A percentile compares a stretch with the other conserved stretches of the same genome.
Evolutionary conservation across 441 rosid species (phyloP).

Genomic region (Eutrema salsugineum): DNA sequence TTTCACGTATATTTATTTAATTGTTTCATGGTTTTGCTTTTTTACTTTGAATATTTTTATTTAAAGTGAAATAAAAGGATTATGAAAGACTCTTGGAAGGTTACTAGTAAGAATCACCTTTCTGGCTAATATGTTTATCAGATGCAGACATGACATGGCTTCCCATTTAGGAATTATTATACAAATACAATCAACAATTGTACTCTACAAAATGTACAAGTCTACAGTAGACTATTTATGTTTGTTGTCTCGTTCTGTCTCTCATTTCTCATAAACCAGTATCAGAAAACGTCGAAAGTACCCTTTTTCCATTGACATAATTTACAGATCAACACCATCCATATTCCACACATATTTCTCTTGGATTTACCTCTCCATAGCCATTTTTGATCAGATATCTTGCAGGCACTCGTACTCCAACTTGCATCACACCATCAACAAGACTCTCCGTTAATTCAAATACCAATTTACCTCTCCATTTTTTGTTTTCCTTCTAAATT

Average conservation of each 20-base stretch:
- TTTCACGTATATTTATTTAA: conserved; percentile 18
- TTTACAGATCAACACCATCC: conserved; percentile 2
- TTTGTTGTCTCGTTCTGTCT: background rate
- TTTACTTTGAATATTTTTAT: no score
- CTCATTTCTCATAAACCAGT: background rate
- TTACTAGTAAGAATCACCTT: background rate
- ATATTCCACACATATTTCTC: background rate
- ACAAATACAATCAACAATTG: background rate
- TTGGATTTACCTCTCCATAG: conserved; percentile 3
- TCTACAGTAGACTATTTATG: background rate
- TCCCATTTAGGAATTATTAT: background rate
- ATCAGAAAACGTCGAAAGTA: background rate
- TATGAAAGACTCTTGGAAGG: no score
- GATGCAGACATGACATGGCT: background rate
- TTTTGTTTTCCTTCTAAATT: no score
- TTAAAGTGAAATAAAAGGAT: no score
- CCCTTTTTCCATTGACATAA: background rate
- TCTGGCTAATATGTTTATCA: background rate
- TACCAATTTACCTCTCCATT: background rate
- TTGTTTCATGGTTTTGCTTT: no score
- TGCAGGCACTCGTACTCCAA: conserved; percentile 22
- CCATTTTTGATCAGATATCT: conserved; percentile 3
- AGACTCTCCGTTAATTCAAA: background rate
- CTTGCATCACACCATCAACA: conserved; percentile 25
- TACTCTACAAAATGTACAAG: background rate